phyloP scores from a whole-genome alignment of 768 basidiomycete species.

The Boletus vermiculosoides region DNA sequence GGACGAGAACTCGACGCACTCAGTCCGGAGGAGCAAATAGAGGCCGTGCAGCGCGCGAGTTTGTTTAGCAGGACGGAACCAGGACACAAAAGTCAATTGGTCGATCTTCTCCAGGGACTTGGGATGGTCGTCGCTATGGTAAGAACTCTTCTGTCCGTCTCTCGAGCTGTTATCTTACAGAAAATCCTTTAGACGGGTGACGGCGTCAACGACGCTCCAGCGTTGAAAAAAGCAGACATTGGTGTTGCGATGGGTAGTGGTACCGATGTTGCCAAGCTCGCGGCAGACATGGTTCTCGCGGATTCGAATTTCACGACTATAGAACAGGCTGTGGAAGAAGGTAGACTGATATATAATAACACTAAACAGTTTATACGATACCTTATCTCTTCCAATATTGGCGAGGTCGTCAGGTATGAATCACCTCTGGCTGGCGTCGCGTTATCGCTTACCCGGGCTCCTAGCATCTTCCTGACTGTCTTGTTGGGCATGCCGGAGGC shows the following conservation, averaged over 20 bases:
- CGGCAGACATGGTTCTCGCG: slow-evolving; percentile 96
- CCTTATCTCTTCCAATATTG: slow-evolving; percentile 97
- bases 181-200: slow-evolving; percentile 73
- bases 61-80: slow-evolving; percentile 95
- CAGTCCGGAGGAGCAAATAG: slow-evolving; percentile 74
- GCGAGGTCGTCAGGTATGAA: slow-evolving; percentile 82
- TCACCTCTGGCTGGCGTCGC: background rate
- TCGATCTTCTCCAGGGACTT: slow-evolving; percentile 88
- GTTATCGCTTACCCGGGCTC: slow-evolving; percentile 2
- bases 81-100: slow-evolving; percentile 90
- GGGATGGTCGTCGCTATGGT: slow-evolving; percentile 97
- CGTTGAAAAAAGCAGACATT: slow-evolving; percentile 95
- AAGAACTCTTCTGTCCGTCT: slow-evolving; percentile 19
- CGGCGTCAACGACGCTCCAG: slow-evolving; percentile 98
- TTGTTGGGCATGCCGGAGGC: slow-evolving; percentile 99
- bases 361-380: slow-evolving; percentile 99
- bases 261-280: slow-evolving; percentile 97
- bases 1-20: slow-evolving; percentile 88
- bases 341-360: slow-evolving; percentile 97
- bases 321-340: slow-evolving; percentile 95
- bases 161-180: slow-evolving; percentile 9
- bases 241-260: slow-evolving; percentile 99
- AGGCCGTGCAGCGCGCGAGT: slow-evolving; percentile 83
- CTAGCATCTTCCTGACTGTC: slow-evolving; percentile 93
- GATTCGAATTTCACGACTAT: slow-evolving; percentile 98